Conservation (phyloP, 78 protist genomes). For the Creolimax fragrantissima region DNA sequence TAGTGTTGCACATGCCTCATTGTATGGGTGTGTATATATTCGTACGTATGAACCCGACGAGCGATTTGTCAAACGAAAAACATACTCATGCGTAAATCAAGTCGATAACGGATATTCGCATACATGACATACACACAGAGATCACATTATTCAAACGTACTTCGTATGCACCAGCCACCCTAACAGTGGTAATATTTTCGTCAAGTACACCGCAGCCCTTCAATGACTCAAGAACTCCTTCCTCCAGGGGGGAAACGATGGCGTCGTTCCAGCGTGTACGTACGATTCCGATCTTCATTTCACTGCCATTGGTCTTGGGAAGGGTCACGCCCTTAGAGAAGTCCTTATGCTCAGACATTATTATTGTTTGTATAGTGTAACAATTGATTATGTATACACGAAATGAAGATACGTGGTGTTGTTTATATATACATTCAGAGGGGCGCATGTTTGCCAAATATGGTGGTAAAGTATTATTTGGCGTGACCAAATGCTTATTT, state of each 20-base stretch:
- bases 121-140: not conserved
- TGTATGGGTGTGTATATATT: no score
- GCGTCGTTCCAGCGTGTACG: slow-evolving; percentile 43
- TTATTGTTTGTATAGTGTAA: not conserved
- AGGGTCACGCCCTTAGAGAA: slow-evolving; percentile 11
- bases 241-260: not conserved
- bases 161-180: slow-evolving; percentile 55
- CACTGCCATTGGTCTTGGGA: not conserved
- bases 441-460: no score
- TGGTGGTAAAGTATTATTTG: no score
- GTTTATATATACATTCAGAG: no score
- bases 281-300: slow-evolving; percentile 29
- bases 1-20: no score
- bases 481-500: no score
- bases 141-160: not conserved
- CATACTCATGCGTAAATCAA: no score
- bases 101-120: no score
- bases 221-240: slow-evolving; percentile 16
- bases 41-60: no score
- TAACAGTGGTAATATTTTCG: not conserved
- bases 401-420: no score
- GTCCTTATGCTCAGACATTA: not conserved
- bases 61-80: no score
- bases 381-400: not conserved
- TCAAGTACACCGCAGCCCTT: not conserved